Conservation (phyloP, 2,329 filamentous ascomycete genomes). For the Spiromastix sp. region DNA sequence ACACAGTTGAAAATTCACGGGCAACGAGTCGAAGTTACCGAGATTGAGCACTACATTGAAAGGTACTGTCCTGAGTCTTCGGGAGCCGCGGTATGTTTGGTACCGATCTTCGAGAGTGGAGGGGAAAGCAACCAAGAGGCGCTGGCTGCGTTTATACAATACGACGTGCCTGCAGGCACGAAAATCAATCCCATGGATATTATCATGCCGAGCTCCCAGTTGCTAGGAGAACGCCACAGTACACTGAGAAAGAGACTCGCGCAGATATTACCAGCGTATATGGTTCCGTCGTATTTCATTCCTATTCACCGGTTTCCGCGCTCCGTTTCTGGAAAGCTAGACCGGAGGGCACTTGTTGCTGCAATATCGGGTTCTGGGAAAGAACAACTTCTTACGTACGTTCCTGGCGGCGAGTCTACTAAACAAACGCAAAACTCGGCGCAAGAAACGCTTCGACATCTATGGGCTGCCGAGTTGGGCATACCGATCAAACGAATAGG, state of each 20-base stretch:
- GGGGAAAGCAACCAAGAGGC: too few species aligned
- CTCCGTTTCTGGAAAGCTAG: slow-evolving; percentile 22
- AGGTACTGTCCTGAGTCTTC: background rate
- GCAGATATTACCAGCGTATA: slow-evolving; percentile 20
- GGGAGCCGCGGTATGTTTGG: too few species aligned
- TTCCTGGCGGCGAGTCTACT: too few species aligned
- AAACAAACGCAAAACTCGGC: slow-evolving; percentile 10
- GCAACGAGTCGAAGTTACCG: slow-evolving; percentile 72
- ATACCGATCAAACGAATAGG: slow-evolving; percentile 24
- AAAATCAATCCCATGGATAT: too few species aligned
- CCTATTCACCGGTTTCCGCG: slow-evolving; percentile 23
- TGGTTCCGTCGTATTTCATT: slow-evolving; percentile 27
- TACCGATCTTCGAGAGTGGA: too few species aligned
- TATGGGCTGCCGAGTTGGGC: slow-evolving; percentile 28
- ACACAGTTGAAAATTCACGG: slow-evolving; percentile 78
- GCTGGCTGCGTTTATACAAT: too few species aligned
- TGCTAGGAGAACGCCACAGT: too few species aligned
- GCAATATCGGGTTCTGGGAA: too few species aligned
- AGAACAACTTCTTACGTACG: too few species aligned
- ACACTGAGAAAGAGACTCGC: too few species aligned
- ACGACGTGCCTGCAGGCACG: too few species aligned
- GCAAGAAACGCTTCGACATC: slow-evolving; percentile 17
- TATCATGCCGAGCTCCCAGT: too few species aligned
- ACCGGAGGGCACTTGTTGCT: slow-evolving; percentile 18
- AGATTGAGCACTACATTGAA: slow-evolving; percentile 57